Evolutionary conservation across 2,329 filamentous ascomycete genomes (phyloP), one percentile per base, ranked within the genome.

Genomic region (Lasiodiplodia hormozganensis): DNA sequence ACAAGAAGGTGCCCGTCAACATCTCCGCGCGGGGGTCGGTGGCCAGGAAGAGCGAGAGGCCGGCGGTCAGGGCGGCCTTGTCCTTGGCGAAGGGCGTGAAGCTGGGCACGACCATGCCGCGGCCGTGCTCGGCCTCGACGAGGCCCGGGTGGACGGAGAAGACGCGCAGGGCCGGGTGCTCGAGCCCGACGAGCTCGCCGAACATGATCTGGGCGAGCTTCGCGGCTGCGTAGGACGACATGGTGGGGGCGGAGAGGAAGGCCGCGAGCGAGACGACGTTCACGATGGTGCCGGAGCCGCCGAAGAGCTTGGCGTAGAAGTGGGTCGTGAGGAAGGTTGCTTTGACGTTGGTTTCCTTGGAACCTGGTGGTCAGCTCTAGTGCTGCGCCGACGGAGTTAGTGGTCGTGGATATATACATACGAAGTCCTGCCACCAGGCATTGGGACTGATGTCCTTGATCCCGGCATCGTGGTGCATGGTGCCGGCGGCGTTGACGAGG

Each of bases 51-150:
- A 74, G 49, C 0, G 77, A 75, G 11, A 79, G 69, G 51, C 76
- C 76, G 1, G 74, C 78, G 1, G 76, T 74, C 49, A 80, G 70
- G 2, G 70, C 72, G 1, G 65, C 72, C 62, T 76, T 76, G 69
- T 80, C 78, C 49, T 74, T 75, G 0, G 77, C 75, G 65, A 76
- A 79, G 2, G 72, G 77, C 0, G 58, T 67, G 62, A 74, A 70
- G 25, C 18, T 25, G 21, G 72, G 69, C 21, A 75, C 52, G 8
- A 73, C 68, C 49, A 68, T 67, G 5, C 74, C 72, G 21, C 72
- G 70, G 16, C 70, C 69, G 18, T 47, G 65, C 43, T 71, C 69
- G 11, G 71, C 70, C 52, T 72, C 69, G 11, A 77, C 74, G 12
- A 76, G 71, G 23, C 75, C 75, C 8, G 76, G 74, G 34, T 75